Conservation (phyloP, 345 rosid species). For the Eucalyptus cloeziana region DNA sequence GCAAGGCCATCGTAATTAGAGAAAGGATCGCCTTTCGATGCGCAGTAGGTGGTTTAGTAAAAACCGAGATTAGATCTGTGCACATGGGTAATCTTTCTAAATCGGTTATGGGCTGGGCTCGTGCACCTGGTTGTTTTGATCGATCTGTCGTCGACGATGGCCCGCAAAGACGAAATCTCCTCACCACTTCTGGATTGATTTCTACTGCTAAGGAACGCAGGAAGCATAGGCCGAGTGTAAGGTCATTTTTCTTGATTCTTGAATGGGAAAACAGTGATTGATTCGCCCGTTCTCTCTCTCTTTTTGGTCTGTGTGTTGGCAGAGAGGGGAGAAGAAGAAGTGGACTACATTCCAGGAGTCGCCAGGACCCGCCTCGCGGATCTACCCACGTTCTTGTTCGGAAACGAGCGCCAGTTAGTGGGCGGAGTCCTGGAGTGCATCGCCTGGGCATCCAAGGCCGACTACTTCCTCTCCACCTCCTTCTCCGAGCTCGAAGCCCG, state of each 20-base stretch:
- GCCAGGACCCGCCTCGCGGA: conserved; percentile 2
- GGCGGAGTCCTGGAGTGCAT: background rate
- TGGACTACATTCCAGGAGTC: conserved; percentile 3
- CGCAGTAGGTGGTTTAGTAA: background rate
- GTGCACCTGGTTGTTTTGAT: background rate
- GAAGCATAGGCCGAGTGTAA: too few relatives aligned
- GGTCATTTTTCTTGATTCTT: background rate
- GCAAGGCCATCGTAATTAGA: too few relatives aligned
- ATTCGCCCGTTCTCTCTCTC: background rate
- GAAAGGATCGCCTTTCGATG: background rate
- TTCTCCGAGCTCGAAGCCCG: conserved; percentile 13
- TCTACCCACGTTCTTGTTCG: background rate
- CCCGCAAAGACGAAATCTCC: too few relatives aligned
- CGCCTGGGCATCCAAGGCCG: conserved; percentile 1
- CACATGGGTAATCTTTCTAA: background rate
- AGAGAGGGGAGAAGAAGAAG: background rate
- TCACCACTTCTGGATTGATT: too few relatives aligned
- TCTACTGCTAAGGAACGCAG: too few relatives aligned
- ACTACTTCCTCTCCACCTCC: conserved; percentile 15
- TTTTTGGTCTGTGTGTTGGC: background rate
- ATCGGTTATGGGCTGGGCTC: background rate
- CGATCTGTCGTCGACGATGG: background rate
- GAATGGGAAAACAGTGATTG: background rate
- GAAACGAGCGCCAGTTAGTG: background rate
- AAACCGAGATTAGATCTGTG: background rate